Base-by-base conservation (phyloP, 164 flowering plant species). In the Stephania japonica region DNA sequence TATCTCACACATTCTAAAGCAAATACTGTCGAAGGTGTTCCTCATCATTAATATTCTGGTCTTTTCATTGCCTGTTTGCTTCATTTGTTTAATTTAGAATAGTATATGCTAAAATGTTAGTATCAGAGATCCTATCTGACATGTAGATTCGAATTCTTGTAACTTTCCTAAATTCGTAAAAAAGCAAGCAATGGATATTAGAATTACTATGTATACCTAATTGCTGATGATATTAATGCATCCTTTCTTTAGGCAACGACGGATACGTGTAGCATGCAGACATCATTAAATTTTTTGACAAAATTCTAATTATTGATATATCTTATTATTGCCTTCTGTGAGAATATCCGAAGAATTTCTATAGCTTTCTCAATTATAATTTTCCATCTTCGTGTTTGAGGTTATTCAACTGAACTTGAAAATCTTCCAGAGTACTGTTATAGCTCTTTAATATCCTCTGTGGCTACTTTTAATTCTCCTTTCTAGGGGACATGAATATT, bases 1-100 rank as follows among this genome's bases (percentile, higher is more conserved):
- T 92, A 68, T 85, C n/a, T n/a, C 96, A 80, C 97, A 89, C 83
- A 88, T 95, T 77, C 87, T 95, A 25, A 78, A 86, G 71, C 93
- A 92, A 77, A 95, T 95, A 69, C 77, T 94, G 73, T 92, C 93
- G 41, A 66, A 64, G 85, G 94, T 87, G 78, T 73, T 85, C 75
- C 47, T 42, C 71, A 49, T 49, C 59, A n/a, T 19, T 56, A 16
- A 8, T 19, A 21, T 56, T n/a, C 70, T 67, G 67, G 23, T 32
- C 70, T 25, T 44, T 65, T 25, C 59, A 5, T 73, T 56, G 21
- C 25, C 26, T 6, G 24, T 63, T 10, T 72, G 26, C 12, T 14
- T 38, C 42, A 32, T 2, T 38, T 38, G 18, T 27, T 32, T 67
- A 4, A 67, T 67, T 56, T 56, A 16, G 19, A 19, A 6, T 19